Evolutionary conservation across 1,284 basidiomycete genomes (phyloP).

Genomic region (Ganoderma resinaceum): DNA sequence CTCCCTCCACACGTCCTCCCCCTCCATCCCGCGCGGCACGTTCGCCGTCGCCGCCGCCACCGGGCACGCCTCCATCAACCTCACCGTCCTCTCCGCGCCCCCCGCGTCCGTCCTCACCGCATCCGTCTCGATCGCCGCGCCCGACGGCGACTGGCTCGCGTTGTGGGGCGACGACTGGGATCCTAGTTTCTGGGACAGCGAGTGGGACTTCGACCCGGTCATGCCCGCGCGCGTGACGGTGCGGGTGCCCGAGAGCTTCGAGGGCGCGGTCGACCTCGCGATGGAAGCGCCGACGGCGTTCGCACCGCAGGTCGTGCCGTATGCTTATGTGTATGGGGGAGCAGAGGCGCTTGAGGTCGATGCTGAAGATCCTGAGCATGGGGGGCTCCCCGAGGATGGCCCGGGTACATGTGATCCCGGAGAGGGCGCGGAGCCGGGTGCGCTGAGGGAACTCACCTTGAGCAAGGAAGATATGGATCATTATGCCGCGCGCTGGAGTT

Average conservation of each 20-base stretch:
- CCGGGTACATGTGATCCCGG: neutral
- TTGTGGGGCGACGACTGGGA: neutral
- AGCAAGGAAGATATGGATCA: neutral
- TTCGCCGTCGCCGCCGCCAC: neutral
- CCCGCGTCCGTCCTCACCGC: neutral
- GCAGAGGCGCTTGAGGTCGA: neutral
- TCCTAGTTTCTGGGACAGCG: neutral
- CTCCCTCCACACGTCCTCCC: neutral
- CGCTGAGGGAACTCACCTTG: neutral
- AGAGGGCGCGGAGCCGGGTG: neutral
- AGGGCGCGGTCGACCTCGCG: conserved; percentile 1
- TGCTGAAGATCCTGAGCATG: neutral
- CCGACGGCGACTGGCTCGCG: neutral
- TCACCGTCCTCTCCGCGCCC: neutral
- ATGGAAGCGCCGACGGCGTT: neutral
- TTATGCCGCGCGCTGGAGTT: neutral
- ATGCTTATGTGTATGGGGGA: neutral
- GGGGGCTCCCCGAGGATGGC: neutral
- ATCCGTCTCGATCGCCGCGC: neutral
- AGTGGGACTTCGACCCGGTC: neutral
- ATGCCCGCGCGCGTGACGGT: neutral
- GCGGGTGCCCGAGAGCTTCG: conserved; percentile 1
- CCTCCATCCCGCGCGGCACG: neutral
- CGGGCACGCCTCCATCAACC: conserved; percentile 2
- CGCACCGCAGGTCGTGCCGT: neutral